Evolutionary conservation across 352 stramenopile species (phyloP), one percentile per base, ranked within the genome.

Genomic region (Poterioochromonas sp.): DNA sequence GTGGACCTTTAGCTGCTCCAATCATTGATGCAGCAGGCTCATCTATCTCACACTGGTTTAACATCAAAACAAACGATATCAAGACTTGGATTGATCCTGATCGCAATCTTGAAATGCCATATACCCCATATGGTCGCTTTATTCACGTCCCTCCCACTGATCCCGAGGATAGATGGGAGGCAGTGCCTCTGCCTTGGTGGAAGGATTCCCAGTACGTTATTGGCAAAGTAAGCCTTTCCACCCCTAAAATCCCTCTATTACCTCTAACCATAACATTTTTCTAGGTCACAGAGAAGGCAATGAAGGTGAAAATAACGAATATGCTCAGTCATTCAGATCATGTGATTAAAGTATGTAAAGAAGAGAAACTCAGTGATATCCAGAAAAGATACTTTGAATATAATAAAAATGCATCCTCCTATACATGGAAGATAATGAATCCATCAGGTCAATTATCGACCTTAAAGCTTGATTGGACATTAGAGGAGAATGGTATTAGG

Each of bases 341-440:
- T 63, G 26, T 35, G 0, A 62, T 76, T 26, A 1, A 62, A 39
- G 29, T 62, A 1, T 76, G 41, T 32, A 39, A 62, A 15, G 68
- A 76, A 62, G 68, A 76, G 40, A 76, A 5, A 0, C 1, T 76
- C 0, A 41, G 12, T 15, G 68, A 76, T 29, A 76, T 76, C 8
- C 11, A 32, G 26, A 35, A 76, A 8, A 39, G 68, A 15, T 76
- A 76, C 34, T 63, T 63, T 0, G 68, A 76, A 20, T 62, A 76
- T 32, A 76, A 76, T 44, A 37, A 8, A 3, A 58, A 76, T n/a
- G 3, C 68, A 29, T 53, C 44, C 12, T 62, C 40, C 18, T 76
- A 76, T n/a, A 76, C 68, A 44, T 76, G 68, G 68, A 76, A 76
- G n/a, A 29, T n/a, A 18, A 15, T 76, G 15, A 62, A 35, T 44